Evolutionary conservation across 768 basidiomycete genomes (phyloP), one percentile per base, ranked within the genome.

Genomic region (Pleurotus ostreatus): DNA sequence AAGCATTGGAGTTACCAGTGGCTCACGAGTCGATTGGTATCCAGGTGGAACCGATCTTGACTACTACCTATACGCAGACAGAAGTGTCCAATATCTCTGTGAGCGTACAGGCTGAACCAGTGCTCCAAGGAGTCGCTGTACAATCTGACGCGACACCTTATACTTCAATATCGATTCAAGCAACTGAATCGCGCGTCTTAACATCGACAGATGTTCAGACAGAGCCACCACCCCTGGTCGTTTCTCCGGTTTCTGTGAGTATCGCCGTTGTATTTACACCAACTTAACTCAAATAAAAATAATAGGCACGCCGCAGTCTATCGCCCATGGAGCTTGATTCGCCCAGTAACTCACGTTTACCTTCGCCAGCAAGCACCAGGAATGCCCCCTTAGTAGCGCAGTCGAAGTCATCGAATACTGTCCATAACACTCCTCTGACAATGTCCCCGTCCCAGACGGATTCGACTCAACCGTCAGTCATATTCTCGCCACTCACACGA

Each of bases 271-370:
- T 11, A 30, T 23, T 37, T 38, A 5, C n/a, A 37, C 2, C n/a
- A 20, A 18, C 25, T 30, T 48, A 22, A 18, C 30, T 37, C 44
- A 20, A 30, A 22, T 18, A 12, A 37, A 55, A 37, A 22, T 3
- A 22, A 20, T 54, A 51, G 58, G 37, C 52, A 60, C 65, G 22
- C 57, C 55, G 80, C 56, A 85, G 79, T 66, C 69, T 82, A 46
- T 82, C 82, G 47, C 83, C 82, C 0, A 84, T 84, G 82, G 85
- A 85, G 55, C 72, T 85, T 43, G 82, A 79, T 60, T 82, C 82
- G 5, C 65, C 75, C 5, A 60, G 70, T 15, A 75, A 71, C 57
- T 51, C 55, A 39, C 60, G 53, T 37, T 59, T 68, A 44, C 68
- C 61, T 53, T 62, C 65, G 8, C 61, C 62, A 13, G 18, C 39